These are phyloP conservation scores for Tetrahymena malaccensis DNA, from an alignment of 73 alveolate species.

Conservation along the genomic window DNA sequence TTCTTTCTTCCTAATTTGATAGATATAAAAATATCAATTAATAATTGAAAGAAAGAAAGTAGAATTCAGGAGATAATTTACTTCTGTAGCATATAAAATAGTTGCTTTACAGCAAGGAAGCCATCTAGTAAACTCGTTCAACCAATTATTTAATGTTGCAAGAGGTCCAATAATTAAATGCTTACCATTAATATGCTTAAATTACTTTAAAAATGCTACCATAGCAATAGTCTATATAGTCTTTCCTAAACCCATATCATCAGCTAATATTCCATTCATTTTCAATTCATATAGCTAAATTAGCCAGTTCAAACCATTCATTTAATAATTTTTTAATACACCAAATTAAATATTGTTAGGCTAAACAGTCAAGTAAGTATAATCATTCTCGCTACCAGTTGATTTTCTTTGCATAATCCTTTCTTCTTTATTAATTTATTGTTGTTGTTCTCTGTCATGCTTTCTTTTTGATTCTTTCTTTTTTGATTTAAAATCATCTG, in stretches of 20 bases:
- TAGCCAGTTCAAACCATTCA: slow-evolving; percentile 95
- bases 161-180: slow-evolving; percentile 86
- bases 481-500: neutral
- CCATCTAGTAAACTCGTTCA: slow-evolving; percentile 85
- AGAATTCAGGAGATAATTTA: neutral
- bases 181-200: slow-evolving; percentile 13
- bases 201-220: slow-evolving; percentile 61
- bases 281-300: slow-evolving; percentile 65
- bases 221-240: slow-evolving; percentile 90
- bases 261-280: slow-evolving; percentile 95
- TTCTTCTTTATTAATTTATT: neutral
- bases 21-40: neutral
- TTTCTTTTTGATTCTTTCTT: neutral
- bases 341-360: neutral
- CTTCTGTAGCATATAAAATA: slow-evolving; percentile 6
- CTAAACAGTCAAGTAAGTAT: neutral
- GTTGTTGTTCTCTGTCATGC: neutral
- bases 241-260: slow-evolving; percentile 99
- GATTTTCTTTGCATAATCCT: neutral
- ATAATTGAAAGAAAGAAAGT: neutral
- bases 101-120: slow-evolving; percentile 52
- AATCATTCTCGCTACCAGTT: neutral
- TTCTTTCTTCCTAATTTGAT: slow-evolving; percentile 74
- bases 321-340: slow-evolving; percentile 43
- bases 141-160: slow-evolving; percentile 91